Percentiles rank a stretch among this genome's conserved stretches.
These are phyloP conservation scores for Nitzschia putrida DNA, from an alignment of 108 stramenopile genomes.

Conservation along the genomic window DNA sequence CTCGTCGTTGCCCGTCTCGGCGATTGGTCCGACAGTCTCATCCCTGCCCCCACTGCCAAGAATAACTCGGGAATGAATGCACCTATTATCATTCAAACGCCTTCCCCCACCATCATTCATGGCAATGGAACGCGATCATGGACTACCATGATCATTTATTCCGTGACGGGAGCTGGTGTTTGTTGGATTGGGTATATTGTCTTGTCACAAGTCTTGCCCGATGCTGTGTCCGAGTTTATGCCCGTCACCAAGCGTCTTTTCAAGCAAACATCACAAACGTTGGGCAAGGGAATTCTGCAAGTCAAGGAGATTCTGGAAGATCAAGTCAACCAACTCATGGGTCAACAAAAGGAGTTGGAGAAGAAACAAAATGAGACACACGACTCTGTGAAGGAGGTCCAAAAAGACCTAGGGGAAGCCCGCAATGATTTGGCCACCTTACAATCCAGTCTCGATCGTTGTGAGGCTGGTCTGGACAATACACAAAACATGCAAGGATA, in stretches of 20 bases:
- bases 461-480: conserved; percentile 27
- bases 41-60: too few relatives aligned
- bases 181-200: conserved; percentile 73
- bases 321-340: conserved; percentile 46
- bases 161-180: conserved; percentile 43
- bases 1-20: background rate
- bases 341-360: conserved; percentile 58
- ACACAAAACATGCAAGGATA: conserved; percentile 25
- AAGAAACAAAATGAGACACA: conserved; percentile 63
- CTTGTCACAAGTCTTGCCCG: conserved; percentile 59
- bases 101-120: conserved; percentile 17
- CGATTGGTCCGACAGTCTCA: too few relatives aligned
- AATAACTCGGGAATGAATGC: too few relatives aligned
- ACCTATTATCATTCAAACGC: conserved; percentile 39
- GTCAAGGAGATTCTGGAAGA: conserved; percentile 64
- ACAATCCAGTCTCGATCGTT: conserved; percentile 24
- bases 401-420: conserved; percentile 46
- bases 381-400: conserved; percentile 46
- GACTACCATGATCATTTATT: conserved; percentile 23
- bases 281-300: conserved; percentile 65
- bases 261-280: conserved; percentile 60
- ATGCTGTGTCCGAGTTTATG: conserved; percentile 61
- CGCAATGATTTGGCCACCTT: conserved; percentile 30
- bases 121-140: conserved; percentile 6
- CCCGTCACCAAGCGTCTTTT: conserved; percentile 77